A percentile compares a stretch with the other conserved stretches of the same genome.
phyloP scores from a whole-genome alignment of 768 basidiomycete genomes.

The Hebeloma cylindrosporum region DNA sequence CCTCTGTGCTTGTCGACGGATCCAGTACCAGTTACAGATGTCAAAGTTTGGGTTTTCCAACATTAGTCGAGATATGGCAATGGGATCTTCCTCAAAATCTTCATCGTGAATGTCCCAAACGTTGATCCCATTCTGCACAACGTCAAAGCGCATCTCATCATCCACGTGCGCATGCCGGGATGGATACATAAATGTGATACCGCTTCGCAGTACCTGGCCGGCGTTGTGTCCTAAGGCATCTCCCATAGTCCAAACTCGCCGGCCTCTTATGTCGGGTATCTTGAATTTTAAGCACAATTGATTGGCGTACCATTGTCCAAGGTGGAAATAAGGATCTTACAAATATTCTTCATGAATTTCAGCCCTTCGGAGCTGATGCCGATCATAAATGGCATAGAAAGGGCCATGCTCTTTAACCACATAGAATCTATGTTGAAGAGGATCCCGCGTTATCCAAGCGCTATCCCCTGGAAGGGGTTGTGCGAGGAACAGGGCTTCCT shows the following conservation, averaged over 20 bases:
- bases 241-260: not conserved
- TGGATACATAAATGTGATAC: conserved; percentile 6
- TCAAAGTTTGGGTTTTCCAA: conserved; percentile 7
- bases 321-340: conserved; percentile 1
- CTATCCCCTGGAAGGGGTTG: conserved; percentile 17
- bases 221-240: conserved; percentile 7
- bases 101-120: conserved; percentile 10
- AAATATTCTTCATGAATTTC: conserved; percentile 4
- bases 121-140: not conserved
- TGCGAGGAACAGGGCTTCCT: not conserved
- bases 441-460: not conserved
- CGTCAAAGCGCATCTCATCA: conserved; percentile 6
- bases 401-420: not conserved
- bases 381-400: conserved; percentile 3
- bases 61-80: not conserved
- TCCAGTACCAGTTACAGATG: conserved; percentile 10
- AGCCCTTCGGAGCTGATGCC: not conserved
- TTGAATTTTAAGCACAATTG: not conserved
- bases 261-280: not conserved
- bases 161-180: not conserved
- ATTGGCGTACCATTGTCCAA: conserved; percentile 8
- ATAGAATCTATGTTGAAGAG: conserved; percentile 3
- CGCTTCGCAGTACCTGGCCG: conserved; percentile 1
- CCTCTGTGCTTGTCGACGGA: too few species aligned
- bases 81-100: conserved; percentile 2